Base-by-base conservation (phyloP, 192 early-diverging fungal species). In the Podila epigama region DNA sequence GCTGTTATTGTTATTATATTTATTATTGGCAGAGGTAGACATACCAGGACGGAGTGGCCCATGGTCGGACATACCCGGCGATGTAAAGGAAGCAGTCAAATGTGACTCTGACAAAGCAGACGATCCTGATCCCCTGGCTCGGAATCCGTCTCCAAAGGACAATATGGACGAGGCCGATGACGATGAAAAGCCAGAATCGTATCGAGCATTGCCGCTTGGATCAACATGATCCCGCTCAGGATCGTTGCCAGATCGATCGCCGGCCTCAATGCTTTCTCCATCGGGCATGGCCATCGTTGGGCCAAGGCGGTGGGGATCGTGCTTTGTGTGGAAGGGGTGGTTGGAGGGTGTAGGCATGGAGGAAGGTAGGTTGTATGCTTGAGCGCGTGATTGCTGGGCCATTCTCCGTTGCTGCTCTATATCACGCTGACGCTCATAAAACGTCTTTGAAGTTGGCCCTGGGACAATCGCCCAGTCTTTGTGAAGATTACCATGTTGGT, bases 381-480 rank as follows among this genome's bases (percentile, higher is more conserved):
- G 52, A 15, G 10, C 0, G 32, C 42, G 53, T 29, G 15, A 16
- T 25, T 58, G 33, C 27, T 34, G 56, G 5, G 12, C 9, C 27
- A 54, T 54, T 54, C 20, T 59, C 22, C 34, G 55, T 27, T 36
- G 72, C 22, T 75, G 72, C 35, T 68, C 72, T 35, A 75, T 16
- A 34, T 75, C 72, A 20, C 64, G 28, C 44, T 68, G 72, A 18
- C 72, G 58, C 22, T 75, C 65, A 51, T 75, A 57, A 40, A 68
- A 75, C 22, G 41, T 68, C 54, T 68, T 75, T 75, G 25, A 53
- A 54, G 8, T 64, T 48, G 13, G 65, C 36, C 2, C 58, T 5
- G 64, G 72, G 0, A 75, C 65, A 29, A 75, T 57, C 2, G 63
- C 51, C 70, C 70, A 75, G 22, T 75, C 72, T 25, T 75, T 75